Evolutionary conservation across 176 grass and related monocot species (phyloP).

Genomic region (Neostapfia colusana): DNA sequence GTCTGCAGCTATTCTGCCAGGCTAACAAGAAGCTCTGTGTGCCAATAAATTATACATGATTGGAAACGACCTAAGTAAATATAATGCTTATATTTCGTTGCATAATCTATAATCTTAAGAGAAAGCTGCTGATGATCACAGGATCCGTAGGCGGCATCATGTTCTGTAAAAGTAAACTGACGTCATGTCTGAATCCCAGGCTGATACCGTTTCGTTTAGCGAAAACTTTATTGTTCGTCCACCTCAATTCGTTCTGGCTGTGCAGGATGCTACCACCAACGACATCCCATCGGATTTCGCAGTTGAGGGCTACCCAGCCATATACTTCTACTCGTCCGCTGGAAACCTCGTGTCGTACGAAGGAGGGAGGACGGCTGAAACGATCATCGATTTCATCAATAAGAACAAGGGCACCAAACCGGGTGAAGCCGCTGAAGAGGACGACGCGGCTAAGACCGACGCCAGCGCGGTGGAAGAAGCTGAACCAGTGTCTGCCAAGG

Average conservation of each 20-base stretch:
- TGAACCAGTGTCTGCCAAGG: slow-evolving; percentile 41
- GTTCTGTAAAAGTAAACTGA: neutral
- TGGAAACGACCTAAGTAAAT: neutral
- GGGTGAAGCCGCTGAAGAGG: slow-evolving; percentile 8
- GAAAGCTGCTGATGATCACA: neutral
- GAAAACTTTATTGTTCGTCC: neutral
- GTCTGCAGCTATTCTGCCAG: neutral
- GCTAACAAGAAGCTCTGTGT: neutral
- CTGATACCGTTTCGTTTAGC: neutral
- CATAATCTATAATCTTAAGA: neutral
- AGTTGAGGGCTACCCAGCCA: slow-evolving; percentile 48
- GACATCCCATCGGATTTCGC: slow-evolving; percentile 51
- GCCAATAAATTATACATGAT: neutral
- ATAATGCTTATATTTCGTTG: neutral
- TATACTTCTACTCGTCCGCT: slow-evolving; percentile 54
- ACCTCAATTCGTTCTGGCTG: neutral
- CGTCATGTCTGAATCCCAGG: neutral
- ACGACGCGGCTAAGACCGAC: neutral
- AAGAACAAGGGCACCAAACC: slow-evolving; percentile 50
- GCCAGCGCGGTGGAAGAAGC: slow-evolving; percentile 4
- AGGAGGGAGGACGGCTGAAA: slow-evolving; percentile 45
- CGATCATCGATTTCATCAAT: slow-evolving; percentile 54
- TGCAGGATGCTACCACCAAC: slow-evolving; percentile 56
- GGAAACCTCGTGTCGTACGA: slow-evolving; percentile 47
- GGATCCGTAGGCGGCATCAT: neutral